Conservation (phyloP, 2,329 filamentous ascomycete species). For the Penicillium expansum region DNA sequence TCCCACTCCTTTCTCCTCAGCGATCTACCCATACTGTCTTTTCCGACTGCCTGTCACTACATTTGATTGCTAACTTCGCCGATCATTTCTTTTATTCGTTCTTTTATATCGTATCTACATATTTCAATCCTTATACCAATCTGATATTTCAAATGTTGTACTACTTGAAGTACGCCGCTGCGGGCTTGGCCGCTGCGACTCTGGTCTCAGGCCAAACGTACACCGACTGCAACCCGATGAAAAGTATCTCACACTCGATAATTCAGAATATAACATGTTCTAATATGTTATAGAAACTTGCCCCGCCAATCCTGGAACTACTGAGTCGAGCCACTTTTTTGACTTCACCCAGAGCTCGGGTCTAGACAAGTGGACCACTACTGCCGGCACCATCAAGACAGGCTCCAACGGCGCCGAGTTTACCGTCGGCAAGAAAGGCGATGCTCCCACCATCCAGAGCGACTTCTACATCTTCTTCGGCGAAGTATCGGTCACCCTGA, state of each 20-base stretch:
- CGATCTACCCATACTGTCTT: not conserved
- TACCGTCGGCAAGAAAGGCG: not conserved
- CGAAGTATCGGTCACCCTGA: conserved; percentile 78
- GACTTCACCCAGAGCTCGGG: not conserved
- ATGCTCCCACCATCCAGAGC: conserved; percentile 31
- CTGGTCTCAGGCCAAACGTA: not conserved
- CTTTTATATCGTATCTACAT: not conserved
- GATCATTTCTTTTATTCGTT: not conserved
- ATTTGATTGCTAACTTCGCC: not conserved
- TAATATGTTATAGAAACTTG: not conserved
- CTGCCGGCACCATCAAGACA: not conserved
- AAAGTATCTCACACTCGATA: not conserved
- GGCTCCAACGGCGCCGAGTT: not conserved
- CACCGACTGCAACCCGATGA: not conserved
- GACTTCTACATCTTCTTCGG: conserved; percentile 99
- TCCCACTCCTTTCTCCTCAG: not conserved
- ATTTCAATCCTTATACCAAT: not conserved
- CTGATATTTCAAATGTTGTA: not conserved
- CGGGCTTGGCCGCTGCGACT: not conserved
- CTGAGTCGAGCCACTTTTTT: not conserved
- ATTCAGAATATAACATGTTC: not conserved
- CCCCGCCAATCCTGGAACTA: not conserved
- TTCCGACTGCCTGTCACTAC: not conserved
- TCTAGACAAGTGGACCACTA: not conserved
- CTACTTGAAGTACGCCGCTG: not conserved